A percentile compares a stretch with the other conserved stretches of the same genome.
phyloP scores from a whole-genome alignment of 345 rosid species.

The Lumnitzera littorea region DNA sequence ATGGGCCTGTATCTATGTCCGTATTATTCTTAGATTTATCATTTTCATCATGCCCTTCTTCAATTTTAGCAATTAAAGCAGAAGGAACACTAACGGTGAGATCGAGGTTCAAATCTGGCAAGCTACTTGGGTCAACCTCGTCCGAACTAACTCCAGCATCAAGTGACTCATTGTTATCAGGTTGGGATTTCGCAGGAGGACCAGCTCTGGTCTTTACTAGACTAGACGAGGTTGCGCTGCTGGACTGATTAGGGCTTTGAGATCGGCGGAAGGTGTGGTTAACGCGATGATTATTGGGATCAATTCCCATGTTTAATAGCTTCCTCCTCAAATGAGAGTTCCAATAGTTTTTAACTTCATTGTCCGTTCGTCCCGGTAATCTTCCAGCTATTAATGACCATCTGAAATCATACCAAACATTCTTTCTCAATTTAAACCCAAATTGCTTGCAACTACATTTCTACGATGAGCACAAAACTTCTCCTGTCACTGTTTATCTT shows the following conservation, averaged over 20 bases:
- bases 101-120: constrained; percentile 35
- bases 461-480: not conserved
- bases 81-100: constrained; percentile 16
- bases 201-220: not conserved
- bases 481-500: not conserved
- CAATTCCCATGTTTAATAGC: constrained; percentile 30
- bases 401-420: not conserved
- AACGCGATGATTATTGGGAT: constrained; percentile 33
- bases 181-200: not conserved
- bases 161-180: constrained; percentile 9
- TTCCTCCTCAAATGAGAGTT: constrained; percentile 33
- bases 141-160: constrained; percentile 14
- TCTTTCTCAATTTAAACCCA: not conserved
- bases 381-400: too few relatives aligned
- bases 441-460: not conserved
- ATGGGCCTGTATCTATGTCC: not conserved
- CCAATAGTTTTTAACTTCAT: too few relatives aligned
- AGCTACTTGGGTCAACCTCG: constrained; percentile 3
- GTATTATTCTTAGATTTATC: constrained; percentile 3
- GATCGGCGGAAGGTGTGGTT: constrained; percentile 8
- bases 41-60: constrained; percentile 6
- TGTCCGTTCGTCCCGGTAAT: too few relatives aligned
- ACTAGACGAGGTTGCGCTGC: constrained; percentile 9
- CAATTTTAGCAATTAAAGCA: not conserved
- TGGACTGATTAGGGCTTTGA: constrained; percentile 8